Percentiles rank a stretch among this genome's conserved stretches.
Evolutionary conservation across 2,329 filamentous ascomycete species (phyloP).

Genomic region (Fusarium proliferatum): DNA sequence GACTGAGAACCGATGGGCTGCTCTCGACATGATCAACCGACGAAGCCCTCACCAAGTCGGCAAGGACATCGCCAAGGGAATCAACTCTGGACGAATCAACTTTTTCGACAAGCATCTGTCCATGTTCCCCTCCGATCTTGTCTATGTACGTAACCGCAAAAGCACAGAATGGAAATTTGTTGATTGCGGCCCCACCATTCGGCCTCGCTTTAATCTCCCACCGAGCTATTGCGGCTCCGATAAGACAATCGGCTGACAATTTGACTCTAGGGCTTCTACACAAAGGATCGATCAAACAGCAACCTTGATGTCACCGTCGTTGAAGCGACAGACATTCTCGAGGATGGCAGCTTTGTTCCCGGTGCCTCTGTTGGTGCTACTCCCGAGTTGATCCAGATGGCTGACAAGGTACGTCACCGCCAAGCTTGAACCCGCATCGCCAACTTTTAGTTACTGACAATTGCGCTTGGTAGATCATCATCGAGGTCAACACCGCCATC

Average conservation of each 20-base stretch:
- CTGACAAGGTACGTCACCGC: conserved; percentile 72
- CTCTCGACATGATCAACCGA: conserved; percentile 88
- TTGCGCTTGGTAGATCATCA: conserved; percentile 70
- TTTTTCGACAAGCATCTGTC: conserved; percentile 95
- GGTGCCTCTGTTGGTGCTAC: conserved; percentile 87
- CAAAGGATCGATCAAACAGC: conserved; percentile 78
- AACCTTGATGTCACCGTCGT: conserved; percentile 86
- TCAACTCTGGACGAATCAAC: conserved; percentile 88
- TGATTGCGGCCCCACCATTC: conserved; percentile 25
- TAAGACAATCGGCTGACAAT: conserved; percentile 26
- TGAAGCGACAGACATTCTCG: conserved; percentile 86
- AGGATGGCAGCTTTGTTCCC: conserved; percentile 88
- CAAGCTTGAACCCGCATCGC: not conserved
- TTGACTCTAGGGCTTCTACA: conserved; percentile 76
- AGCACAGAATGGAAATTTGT: conserved; percentile 7
- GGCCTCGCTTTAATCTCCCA: conserved; percentile 36
- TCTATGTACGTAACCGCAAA: conserved; percentile 67
- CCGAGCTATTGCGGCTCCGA: conserved; percentile 28
- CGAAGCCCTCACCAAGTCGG: conserved; percentile 89
- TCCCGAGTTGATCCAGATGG: conserved; percentile 89
- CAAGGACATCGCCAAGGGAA: conserved; percentile 89
- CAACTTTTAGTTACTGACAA: conserved; percentile 10
- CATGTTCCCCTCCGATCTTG: conserved; percentile 90
- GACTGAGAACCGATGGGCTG: conserved; percentile 93
- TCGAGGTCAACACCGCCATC: conserved; percentile 89